phyloP scores from a whole-genome alignment of 805 yeast species.

The Peterozyma xylosa region DNA sequence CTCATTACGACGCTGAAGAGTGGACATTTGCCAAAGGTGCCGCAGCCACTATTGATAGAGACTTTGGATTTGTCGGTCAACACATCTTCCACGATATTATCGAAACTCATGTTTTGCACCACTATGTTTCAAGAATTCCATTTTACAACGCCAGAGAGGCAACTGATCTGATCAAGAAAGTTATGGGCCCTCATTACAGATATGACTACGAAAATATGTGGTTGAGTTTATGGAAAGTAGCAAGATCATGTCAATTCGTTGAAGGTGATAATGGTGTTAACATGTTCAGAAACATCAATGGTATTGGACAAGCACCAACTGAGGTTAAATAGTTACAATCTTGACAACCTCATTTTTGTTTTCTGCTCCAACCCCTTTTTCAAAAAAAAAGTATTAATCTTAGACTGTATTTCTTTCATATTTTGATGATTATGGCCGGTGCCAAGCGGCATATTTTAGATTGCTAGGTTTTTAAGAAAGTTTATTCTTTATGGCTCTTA shows the following conservation, averaged over 20 bases:
- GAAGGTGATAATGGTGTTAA: constrained; percentile 60
- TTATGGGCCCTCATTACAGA: constrained; percentile 44
- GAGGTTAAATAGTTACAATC: neutral
- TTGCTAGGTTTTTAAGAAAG: neutral
- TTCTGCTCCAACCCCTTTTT: neutral
- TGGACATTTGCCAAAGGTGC: constrained; percentile 67
- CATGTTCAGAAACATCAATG: constrained; percentile 58
- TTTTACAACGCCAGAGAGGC: constrained; percentile 51
- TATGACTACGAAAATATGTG: constrained; percentile 50
- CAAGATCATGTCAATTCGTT: constrained; percentile 64
- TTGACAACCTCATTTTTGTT: neutral
- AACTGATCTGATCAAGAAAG: constrained; percentile 40
- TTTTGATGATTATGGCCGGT: neutral
- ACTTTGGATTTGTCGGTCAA: constrained; percentile 52
- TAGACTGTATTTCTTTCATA: neutral
- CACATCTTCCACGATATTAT: constrained; percentile 51
- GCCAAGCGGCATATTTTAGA: neutral
- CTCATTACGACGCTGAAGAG: constrained; percentile 47
- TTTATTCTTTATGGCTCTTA: neutral
- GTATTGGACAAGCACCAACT: constrained; percentile 28
- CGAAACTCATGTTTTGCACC: constrained; percentile 53
- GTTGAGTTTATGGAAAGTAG: constrained; percentile 46
- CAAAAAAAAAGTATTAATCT: neutral
- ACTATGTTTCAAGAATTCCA: constrained; percentile 47
- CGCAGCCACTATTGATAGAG: constrained; percentile 57